These are phyloP conservation scores for Neopestalotiopsis sp. DNA, from an alignment of 2,329 filamentous ascomycete genomes.

Conservation along the genomic window DNA sequence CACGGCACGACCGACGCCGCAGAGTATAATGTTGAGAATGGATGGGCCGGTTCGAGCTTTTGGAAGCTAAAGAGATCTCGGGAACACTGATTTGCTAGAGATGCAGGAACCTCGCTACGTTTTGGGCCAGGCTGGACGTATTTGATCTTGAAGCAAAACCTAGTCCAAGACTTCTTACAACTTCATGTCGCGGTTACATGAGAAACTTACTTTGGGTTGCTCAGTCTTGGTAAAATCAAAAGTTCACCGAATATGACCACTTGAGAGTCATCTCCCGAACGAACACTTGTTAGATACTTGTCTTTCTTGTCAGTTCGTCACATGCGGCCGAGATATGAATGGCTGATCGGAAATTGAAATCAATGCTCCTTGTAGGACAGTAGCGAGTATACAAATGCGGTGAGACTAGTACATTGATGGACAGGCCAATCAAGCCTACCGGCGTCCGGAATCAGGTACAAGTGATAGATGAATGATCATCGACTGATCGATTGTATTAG, in stretches of 20 bases:
- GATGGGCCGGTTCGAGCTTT: conserved; percentile 44
- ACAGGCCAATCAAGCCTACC: background rate
- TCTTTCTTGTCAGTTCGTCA: background rate
- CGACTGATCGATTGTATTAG: background rate
- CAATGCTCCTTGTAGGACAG: background rate
- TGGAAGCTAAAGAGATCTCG: background rate
- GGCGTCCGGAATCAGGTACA: background rate
- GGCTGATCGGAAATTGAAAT: background rate
- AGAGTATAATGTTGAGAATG: conserved; percentile 40
- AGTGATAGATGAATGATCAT: background rate
- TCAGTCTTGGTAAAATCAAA: background rate
- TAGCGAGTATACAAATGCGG: too few relatives aligned
- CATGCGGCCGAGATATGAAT: background rate
- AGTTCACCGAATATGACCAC: background rate
- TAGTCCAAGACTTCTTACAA: background rate
- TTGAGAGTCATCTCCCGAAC: background rate
- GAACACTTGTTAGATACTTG: background rate
- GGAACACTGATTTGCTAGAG: background rate
- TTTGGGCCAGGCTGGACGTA: background rate
- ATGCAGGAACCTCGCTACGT: background rate
- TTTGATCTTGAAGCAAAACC: background rate
- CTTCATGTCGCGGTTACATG: background rate
- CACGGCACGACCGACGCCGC: conserved; percentile 40
- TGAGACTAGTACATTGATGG: too few relatives aligned
- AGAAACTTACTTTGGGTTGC: background rate